phyloP scores from a whole-genome alignment of 2,329 filamentous ascomycete genomes.

The Thermoascus crustaceus region DNA sequence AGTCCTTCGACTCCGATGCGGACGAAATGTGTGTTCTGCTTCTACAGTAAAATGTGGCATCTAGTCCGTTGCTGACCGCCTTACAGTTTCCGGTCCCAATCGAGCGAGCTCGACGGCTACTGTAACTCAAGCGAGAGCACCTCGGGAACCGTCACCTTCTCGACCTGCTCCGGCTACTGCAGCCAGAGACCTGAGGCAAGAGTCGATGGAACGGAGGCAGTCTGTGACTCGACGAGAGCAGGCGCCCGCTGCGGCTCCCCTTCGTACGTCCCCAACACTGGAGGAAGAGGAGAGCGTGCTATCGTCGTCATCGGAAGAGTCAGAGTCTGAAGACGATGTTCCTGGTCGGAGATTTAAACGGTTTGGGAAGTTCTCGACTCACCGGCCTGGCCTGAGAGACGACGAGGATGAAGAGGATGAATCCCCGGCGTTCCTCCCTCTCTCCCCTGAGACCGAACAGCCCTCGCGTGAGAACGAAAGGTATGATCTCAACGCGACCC shows the following conservation, averaged over 20 bases:
- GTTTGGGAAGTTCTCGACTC: slow-evolving; percentile 33
- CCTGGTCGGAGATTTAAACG: slow-evolving; percentile 23
- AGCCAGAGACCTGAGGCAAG: slow-evolving; percentile 18
- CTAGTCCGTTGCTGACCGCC: slow-evolving; percentile 5
- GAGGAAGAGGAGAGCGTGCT: slow-evolving; percentile 27
- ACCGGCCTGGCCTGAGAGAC: slow-evolving; percentile 24
- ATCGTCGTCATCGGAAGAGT: slow-evolving; percentile 22
- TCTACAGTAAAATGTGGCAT: no score
- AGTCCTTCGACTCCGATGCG: slow-evolving; percentile 7
- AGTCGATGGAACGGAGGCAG: slow-evolving; percentile 14
- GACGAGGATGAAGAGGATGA: slow-evolving; percentile 39
- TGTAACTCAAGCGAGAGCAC: slow-evolving; percentile 18
- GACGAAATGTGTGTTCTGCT: slow-evolving; percentile 9
- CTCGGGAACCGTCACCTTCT: slow-evolving; percentile 18
- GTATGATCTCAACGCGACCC: slow-evolving; percentile 34
- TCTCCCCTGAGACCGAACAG: slow-evolving; percentile 19
- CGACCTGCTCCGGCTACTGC: slow-evolving; percentile 17
- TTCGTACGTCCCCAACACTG: slow-evolving; percentile 22
- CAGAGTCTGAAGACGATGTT: slow-evolving; percentile 21
- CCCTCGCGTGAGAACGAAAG: slow-evolving; percentile 14
- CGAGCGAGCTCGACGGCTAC: slow-evolving; percentile 26
- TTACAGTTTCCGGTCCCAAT: slow-evolving; percentile 13
- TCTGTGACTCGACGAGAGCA: slow-evolving; percentile 20
- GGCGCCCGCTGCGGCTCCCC: slow-evolving; percentile 10
- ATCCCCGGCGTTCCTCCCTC: slow-evolving; percentile 39